Percentiles rank a stretch among this genome's conserved stretches.
Conservation (phyloP, 1,139 yeast genomes). For the Geotrichum phurueaensis region DNA sequence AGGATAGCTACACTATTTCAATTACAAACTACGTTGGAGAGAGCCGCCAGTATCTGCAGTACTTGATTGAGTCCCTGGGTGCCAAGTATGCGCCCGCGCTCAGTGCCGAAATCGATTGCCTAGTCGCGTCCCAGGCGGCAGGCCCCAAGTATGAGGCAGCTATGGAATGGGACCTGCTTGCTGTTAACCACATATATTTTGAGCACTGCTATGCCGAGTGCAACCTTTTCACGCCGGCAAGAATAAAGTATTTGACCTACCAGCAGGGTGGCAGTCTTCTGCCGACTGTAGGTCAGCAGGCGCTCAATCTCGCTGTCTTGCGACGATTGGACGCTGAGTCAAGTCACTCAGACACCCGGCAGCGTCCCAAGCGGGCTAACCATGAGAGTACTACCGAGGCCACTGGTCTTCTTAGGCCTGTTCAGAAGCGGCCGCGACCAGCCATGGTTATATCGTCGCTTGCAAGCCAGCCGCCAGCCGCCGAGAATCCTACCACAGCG, state of each 20-base stretch:
- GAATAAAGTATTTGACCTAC: constrained; percentile 45
- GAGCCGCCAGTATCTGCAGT: constrained; percentile 64
- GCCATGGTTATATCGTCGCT: background rate
- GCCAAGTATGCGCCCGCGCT: constrained; percentile 45
- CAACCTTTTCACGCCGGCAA: constrained; percentile 44
- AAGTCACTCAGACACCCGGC: background rate
- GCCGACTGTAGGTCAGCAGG: background rate
- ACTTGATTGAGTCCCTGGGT: constrained; percentile 61
- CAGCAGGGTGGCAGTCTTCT: constrained; percentile 30
- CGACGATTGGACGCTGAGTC: background rate
- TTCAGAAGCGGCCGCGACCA: background rate
- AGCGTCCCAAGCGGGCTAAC: background rate
- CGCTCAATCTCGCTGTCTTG: background rate
- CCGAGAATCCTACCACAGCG: background rate
- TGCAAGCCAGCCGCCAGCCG: background rate
- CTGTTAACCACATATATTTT: constrained; percentile 81
- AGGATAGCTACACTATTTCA: constrained; percentile 51
- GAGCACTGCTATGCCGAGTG: constrained; percentile 70
- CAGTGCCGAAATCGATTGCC: constrained; percentile 39
- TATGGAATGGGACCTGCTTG: constrained; percentile 49
- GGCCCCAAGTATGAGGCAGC: constrained; percentile 80
- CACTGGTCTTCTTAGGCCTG: background rate
- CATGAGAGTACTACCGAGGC: background rate
- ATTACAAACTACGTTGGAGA: constrained; percentile 83
- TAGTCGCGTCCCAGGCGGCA: constrained; percentile 58